Evolutionary conservation across 192 early-diverging fungal genomes (phyloP), one percentile per base, ranked within the genome.

Genomic region (Pilaira anomala): DNA sequence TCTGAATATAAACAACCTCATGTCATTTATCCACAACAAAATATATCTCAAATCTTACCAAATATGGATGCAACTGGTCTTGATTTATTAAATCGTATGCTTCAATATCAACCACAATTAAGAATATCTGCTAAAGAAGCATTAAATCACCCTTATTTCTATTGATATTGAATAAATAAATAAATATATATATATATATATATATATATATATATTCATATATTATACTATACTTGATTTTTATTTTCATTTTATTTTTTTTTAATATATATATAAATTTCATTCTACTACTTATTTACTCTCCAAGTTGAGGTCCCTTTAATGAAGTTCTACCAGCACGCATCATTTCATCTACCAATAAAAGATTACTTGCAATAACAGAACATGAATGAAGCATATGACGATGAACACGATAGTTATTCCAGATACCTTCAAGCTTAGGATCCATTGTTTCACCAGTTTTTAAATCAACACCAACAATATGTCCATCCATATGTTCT

Each of bases 311-410:
- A 59, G 71, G 71, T 45, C 68, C 64, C 57, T 70, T 75, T 25
- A 75, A 57, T 21, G 73, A 75, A n/a, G 73, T 69, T 66, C 73
- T 64, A 60, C 73, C 73, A 39, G 73, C 73, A 61, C 94, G 82
- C 93, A 99, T 94, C 81, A 99, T 96, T 78, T 98, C 96, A 79
- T 99, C 97, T 1, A 99, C 96, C 22, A 98, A 81, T 62, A 99
- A 80, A 72, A 99, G 86, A 79, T 99, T 99, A 67, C 90, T 91
- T 3, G 95, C 95, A 77, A 99, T 97, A n/a, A 97, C 96, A 44
- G 97, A 83, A 62, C 91, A 93, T 68, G 93, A 96, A 73, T 98
- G 91, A 54, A 99, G 81, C 91, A 97, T 88, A 74, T 98, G 93
- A 33, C 94, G 84, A 62, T 93, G 81, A 45, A 99, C 97, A 44